Evolutionary conservation across 768 basidiomycete genomes (phyloP), one percentile per base, ranked within the genome.

Genomic region (Chalciporus sphaerocephalus): DNA sequence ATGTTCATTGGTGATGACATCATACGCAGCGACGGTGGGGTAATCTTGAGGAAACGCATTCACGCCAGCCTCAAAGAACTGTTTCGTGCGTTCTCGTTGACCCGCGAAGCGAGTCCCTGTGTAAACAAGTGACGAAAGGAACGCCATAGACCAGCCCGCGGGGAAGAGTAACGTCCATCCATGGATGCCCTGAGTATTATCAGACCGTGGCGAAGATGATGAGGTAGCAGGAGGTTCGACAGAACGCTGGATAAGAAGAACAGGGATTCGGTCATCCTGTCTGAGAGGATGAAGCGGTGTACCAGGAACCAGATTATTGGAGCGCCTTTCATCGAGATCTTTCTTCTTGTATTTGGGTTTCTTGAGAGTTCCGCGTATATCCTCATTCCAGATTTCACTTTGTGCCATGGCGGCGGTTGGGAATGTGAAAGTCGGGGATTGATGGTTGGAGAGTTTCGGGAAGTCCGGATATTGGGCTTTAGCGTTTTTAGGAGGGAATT

Each of bases 111-210:
- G 84, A 2, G 88, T 89, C 17, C 87, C 86, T 0, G 93, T 92
- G 62, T 81, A 83, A 3, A 76, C 74, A 40, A 99, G 76, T 3
- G 93, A 94, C 32, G 74, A 75, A 51, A 89, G 81, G 68, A 98
- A 92, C 1, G 93, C 75, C 85, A 92, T 95, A 0, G 79, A 77
- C 92, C 93, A 98, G 11, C 91, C 92, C 1, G 80, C 72, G 3
- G 95, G 95, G 24, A 95, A 62, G 37, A 96, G 72, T 8, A 99
- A 69, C 7, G 84, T 92, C 86, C 90, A 96, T 30, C 94, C 93
- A 55, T 92, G 83, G 23, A 92, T 69, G 1, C 74, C 69, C 52
- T 72, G 69, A 9, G 57, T 62, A 2, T 38, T 46, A 34, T 66
- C 62, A 13, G 63, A 56, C 28, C 48, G 49, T 7, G 60, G 55